Conservation (phyloP, 1,284 basidiomycete species). For the Phenoliferia sp. region DNA sequence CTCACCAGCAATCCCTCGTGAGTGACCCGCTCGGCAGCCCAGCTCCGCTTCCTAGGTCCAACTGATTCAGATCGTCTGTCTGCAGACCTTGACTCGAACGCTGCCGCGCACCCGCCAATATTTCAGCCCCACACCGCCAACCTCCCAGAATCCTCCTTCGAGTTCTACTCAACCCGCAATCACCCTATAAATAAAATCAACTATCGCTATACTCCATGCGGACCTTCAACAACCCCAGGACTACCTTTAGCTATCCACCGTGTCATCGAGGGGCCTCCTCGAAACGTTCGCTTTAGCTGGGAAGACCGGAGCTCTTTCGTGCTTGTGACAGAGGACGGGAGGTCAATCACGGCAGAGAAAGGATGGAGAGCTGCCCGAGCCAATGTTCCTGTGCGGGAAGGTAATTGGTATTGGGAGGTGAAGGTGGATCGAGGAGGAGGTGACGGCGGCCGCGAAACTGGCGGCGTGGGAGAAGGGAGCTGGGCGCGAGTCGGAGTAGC, state of each 20-base stretch:
- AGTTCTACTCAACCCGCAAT: constrained; percentile 38
- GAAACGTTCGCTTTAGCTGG: constrained; percentile 67
- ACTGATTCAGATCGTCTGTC: too few species aligned
- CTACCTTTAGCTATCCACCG: constrained; percentile 53
- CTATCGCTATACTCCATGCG: constrained; percentile 75
- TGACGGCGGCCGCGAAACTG: constrained; percentile 47
- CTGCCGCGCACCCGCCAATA: background rate
- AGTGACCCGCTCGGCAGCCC: too few species aligned
- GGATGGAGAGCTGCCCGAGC: constrained; percentile 86
- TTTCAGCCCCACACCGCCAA: background rate
- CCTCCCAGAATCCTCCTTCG: constrained; percentile 6
- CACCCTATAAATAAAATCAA: constrained; percentile 56
- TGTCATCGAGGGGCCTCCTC: constrained; percentile 67
- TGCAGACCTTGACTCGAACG: background rate
- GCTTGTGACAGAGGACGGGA: constrained; percentile 73
- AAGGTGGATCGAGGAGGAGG: constrained; percentile 71
- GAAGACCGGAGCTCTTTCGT: constrained; percentile 68
- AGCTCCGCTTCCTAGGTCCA: background rate
- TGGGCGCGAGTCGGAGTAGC: constrained; percentile 83
- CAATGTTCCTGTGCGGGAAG: constrained; percentile 83
- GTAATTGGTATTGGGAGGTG: constrained; percentile 93
- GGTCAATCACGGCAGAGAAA: constrained; percentile 71
- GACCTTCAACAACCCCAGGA: constrained; percentile 52
- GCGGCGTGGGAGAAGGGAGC: constrained; percentile 47
- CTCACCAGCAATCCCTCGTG: background rate